These are phyloP conservation scores for Lineolata rhizophorae DNA, from an alignment of 495 filamentous ascomycete genomes.

Conservation along the genomic window DNA sequence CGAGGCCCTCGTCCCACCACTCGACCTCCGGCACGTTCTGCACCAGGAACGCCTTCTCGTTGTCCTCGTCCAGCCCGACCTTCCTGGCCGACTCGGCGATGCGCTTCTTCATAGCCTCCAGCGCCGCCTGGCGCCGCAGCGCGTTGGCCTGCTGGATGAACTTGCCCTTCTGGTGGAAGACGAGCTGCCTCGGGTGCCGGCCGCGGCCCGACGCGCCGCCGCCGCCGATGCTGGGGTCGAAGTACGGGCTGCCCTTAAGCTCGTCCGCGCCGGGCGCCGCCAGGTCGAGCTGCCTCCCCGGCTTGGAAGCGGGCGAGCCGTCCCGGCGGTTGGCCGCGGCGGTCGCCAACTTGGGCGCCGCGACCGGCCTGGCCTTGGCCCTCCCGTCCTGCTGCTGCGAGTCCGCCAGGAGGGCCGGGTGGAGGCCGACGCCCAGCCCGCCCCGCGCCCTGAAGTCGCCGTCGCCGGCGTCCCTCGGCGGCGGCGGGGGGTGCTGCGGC, in stretches of 20 bases:
- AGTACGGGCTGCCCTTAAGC: slow-evolving; percentile 63
- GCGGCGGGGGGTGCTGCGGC: too few species aligned
- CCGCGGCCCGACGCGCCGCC: slow-evolving; percentile 38
- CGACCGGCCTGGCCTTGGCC: slow-evolving; percentile 28
- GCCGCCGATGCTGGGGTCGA: slow-evolving; percentile 47
- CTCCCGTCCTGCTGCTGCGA: slow-evolving; percentile 28
- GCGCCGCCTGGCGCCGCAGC: slow-evolving; percentile 59
- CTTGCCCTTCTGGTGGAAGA: slow-evolving; percentile 94
- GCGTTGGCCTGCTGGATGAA: slow-evolving; percentile 86
- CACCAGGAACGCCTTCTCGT: slow-evolving; percentile 72
- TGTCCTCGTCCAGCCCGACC: slow-evolving; percentile 76
- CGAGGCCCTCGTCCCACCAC: slow-evolving; percentile 92
- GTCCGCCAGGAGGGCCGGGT: slow-evolving; percentile 68
- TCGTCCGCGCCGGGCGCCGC: slow-evolving; percentile 47
- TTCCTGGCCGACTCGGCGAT: slow-evolving; percentile 73
- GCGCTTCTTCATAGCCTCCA: slow-evolving; percentile 84
- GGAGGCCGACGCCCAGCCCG: slow-evolving; percentile 73
- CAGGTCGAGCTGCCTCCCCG: slow-evolving; percentile 37
- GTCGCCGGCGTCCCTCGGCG: too few species aligned
- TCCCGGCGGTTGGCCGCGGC: slow-evolving; percentile 35
- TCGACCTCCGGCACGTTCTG: slow-evolving; percentile 71
- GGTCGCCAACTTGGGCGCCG: slow-evolving; percentile 33
- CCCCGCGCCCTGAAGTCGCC: too few species aligned
- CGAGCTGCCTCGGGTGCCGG: slow-evolving; percentile 47
- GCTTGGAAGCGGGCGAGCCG: slow-evolving; percentile 24